Conservation (phyloP, 257 asterid species). For the Scutellaria galericulata region DNA sequence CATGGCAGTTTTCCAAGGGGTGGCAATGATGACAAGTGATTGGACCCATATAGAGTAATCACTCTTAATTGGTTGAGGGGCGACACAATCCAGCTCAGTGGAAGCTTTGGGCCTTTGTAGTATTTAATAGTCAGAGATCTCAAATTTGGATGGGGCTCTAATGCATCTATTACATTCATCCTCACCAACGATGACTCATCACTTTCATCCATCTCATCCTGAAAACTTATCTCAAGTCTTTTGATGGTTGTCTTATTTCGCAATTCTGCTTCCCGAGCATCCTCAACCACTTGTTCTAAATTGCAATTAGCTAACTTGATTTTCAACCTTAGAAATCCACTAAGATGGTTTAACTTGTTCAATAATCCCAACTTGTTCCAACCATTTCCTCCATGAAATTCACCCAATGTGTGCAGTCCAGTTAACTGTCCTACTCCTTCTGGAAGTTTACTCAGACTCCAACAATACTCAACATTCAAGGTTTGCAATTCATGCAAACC, state of each 20-base stretch:
- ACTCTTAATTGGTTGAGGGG: background rate
- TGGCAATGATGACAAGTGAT: background rate
- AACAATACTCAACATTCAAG: background rate
- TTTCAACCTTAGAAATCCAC: background rate
- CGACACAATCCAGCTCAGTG: background rate
- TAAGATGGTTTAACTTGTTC: slow-evolving; percentile 24
- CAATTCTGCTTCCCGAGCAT: slow-evolving; percentile 33
- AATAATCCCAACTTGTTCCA: background rate
- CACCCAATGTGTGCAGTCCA: background rate
- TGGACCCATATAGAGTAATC: background rate
- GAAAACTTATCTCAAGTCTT: background rate
- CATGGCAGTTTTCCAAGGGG: slow-evolving; percentile 19
- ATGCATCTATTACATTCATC: slow-evolving; percentile 31
- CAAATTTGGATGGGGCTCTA: slow-evolving; percentile 33
- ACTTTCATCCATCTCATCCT: background rate
- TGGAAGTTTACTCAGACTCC: background rate
- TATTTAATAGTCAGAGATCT: background rate
- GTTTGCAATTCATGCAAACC: background rate
- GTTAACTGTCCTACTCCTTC: slow-evolving; percentile 1
- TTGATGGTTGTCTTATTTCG: slow-evolving; percentile 17
- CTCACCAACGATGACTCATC: background rate
- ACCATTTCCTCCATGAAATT: slow-evolving; percentile 4
- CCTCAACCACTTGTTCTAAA: slow-evolving; percentile 26
- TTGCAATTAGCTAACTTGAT: background rate
- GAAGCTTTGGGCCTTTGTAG: background rate